Evolutionary conservation across 1,284 basidiomycete species (phyloP).

Genomic region (Takashimella tepidaria): DNA sequence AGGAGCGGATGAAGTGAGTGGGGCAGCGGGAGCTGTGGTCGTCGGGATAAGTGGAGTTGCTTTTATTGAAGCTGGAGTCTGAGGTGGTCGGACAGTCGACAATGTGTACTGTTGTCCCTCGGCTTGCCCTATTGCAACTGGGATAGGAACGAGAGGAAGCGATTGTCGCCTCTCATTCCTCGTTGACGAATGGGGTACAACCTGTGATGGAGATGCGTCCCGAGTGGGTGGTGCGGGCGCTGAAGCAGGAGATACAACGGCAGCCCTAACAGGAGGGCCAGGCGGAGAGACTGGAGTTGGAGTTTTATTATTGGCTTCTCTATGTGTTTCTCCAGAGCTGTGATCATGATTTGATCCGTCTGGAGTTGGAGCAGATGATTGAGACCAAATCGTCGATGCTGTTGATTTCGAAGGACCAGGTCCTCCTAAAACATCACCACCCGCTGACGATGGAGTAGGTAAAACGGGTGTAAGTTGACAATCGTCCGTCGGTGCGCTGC

Average conservation of each 20-base stretch:
- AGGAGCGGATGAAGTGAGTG: background rate
- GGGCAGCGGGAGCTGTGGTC: background rate
- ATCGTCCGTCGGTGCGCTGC: background rate
- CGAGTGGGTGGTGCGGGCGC: too few species aligned
- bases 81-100: too few species aligned
- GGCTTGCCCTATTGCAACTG: background rate
- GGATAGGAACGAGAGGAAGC: background rate
- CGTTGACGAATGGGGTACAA: too few species aligned
- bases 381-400: slow-evolving; percentile 22
- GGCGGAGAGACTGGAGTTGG: background rate
- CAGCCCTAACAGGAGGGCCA: background rate
- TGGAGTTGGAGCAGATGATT: slow-evolving; percentile 1
- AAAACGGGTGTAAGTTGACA: background rate
- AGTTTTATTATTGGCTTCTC: background rate
- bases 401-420: slow-evolving; percentile 1
- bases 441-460: background rate
- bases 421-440: background rate
- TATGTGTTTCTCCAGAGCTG: background rate
- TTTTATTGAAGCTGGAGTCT: too few species aligned
- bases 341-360: background rate
- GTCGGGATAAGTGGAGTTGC: too few species aligned
- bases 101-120: too few species aligned
- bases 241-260: background rate
- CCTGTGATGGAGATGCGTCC: too few species aligned
- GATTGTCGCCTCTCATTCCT: background rate